Base-by-base conservation (phyloP, 2,329 filamentous ascomycete species). In the Cladophialophora psammophila region DNA sequence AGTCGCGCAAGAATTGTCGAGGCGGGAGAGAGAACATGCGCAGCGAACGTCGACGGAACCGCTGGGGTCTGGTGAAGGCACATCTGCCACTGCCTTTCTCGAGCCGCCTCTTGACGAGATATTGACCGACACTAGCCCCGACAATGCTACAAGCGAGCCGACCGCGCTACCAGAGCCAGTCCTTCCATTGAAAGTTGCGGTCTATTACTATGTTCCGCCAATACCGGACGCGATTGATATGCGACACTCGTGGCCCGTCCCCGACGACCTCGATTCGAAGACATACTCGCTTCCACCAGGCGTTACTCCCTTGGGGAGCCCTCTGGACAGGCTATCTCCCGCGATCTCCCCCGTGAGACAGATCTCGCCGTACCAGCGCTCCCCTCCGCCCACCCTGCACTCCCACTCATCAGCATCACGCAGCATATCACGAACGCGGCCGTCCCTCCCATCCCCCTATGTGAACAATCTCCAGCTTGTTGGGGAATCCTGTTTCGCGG, bases 401-500 rank as follows among this genome's bases (percentile, higher is more conserved):
- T 63, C 53, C 9, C 15, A 20, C 10, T 57, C 54, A 7, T 50
- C 57, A 18, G 35, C 34, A 26, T 64, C 31, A 18, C 38, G 54
- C 9, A 42, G 48, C 54, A 18, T 50, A 20, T 42, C 48, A 31
- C 50, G n/a, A 15, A 40, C 65, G 42, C 50, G 13, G n/a, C 15
- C 20, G 26, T 50, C 26, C 20, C 34, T 69, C 15, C 68, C 68
- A 13, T 70, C 65, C n/a, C 68, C 65, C 18, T 70, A 66, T 26
- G n/a, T 57, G 9, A 71, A 69, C 53, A 53, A 71, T 56, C 60
- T 71, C 15, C 61, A 65, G 45, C 67, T 71, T 20, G 59, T 65
- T 7, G 67, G 64, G 18, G 69, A 71, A 34, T 67, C 64, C n/a
- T 71, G 69, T 62, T 69, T 69, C 53, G 54, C 57, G 5, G 69